A percentile compares a stretch with the other conserved stretches of the same genome.
Evolutionary conservation across 192 early-diverging fungal genomes (phyloP).

Genomic region (Rhizoclosmatium globosum): DNA sequence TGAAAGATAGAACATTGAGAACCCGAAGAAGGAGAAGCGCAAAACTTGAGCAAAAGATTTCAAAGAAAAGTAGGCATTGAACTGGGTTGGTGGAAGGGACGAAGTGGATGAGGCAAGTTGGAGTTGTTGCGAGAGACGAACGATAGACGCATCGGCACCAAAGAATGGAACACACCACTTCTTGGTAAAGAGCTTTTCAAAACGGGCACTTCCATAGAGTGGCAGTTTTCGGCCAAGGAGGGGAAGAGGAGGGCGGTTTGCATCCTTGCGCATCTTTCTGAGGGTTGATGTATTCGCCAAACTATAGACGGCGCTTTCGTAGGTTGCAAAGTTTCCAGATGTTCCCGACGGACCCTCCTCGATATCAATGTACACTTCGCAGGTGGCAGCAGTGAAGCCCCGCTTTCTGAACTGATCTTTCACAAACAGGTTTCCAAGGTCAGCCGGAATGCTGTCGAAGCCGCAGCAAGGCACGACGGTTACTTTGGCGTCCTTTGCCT

Average conservation of each 20-base stretch:
- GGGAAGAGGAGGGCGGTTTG: conserved; percentile 24
- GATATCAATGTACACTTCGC: conserved; percentile 70
- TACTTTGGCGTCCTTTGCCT: conserved; percentile 56
- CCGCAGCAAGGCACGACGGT: conserved; percentile 72
- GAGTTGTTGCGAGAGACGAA: conserved; percentile 65
- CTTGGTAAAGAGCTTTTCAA: conserved; percentile 26
- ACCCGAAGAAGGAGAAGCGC: conserved; percentile 46
- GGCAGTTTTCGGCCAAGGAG: conserved; percentile 56
- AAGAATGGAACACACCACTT: conserved; percentile 39
- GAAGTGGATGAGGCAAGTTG: conserved; percentile 6
- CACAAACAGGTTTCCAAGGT: conserved; percentile 67
- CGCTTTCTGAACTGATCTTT: conserved; percentile 57
- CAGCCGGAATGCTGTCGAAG: conserved; percentile 71
- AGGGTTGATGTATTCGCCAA: conserved; percentile 38
- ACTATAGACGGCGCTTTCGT: conserved; percentile 59
- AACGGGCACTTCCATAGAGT: conserved; percentile 47
- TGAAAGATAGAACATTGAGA: conserved; percentile 58
- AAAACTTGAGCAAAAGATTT: conserved; percentile 42
- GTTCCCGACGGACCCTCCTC: conserved; percentile 58
- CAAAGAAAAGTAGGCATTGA: conserved; percentile 61
- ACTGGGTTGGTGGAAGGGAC: conserved; percentile 25
- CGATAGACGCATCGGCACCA: conserved; percentile 47
- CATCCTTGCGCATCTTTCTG: conserved; percentile 39
- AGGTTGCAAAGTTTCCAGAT: conserved; percentile 69
- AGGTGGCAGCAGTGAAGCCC: conserved; percentile 54